These are phyloP conservation scores for Pestalotiopsis sp. DNA, from an alignment of 2,329 filamentous ascomycete genomes.

Conservation along the genomic window DNA sequence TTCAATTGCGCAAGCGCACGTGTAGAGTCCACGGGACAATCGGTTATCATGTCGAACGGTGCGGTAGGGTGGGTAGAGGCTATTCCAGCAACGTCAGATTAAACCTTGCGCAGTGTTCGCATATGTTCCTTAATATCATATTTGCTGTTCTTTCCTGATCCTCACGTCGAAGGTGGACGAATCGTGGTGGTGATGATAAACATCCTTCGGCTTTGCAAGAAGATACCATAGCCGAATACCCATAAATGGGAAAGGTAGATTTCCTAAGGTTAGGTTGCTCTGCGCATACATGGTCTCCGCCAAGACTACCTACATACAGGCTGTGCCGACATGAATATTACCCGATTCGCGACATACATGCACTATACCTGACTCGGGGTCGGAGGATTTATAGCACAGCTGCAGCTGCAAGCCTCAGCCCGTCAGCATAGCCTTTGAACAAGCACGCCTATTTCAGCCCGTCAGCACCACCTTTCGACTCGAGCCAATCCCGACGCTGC, in stretches of 20 bases:
- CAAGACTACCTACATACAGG: background rate
- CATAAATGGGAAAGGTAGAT: background rate
- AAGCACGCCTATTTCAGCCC: background rate
- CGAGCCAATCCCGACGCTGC: constrained; percentile 2
- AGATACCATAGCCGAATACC: too few relatives aligned
- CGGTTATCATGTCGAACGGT: too few relatives aligned
- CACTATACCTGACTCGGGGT: background rate
- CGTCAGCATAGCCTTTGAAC: constrained; percentile 3
- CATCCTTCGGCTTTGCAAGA: background rate
- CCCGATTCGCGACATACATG: background rate
- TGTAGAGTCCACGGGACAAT: too few relatives aligned
- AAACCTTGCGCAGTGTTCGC: too few relatives aligned
- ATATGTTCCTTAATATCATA: too few relatives aligned
- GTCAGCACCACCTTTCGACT: background rate
- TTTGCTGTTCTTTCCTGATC: too few relatives aligned
- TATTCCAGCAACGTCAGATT: too few relatives aligned
- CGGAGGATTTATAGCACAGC: background rate
- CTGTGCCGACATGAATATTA: background rate
- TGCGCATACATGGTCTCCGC: background rate
- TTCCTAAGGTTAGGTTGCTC: background rate
- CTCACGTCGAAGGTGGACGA: background rate
- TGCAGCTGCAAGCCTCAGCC: background rate
- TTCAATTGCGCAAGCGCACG: too few relatives aligned
- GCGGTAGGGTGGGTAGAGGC: too few relatives aligned
- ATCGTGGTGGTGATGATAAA: background rate